Conservation (phyloP, 331 rosid genomes). For the Acacia concinna region DNA sequence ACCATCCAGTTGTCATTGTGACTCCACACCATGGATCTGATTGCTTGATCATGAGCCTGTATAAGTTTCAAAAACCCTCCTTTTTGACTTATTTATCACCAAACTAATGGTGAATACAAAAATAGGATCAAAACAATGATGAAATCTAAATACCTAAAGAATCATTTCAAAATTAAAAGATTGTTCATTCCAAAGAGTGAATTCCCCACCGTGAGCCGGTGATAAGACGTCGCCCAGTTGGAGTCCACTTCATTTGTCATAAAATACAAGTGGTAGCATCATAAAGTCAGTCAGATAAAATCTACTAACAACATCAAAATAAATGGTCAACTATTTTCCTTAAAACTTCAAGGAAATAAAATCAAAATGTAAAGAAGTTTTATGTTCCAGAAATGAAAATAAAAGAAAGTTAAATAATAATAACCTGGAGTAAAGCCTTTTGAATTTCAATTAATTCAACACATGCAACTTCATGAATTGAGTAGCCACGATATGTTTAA, state of each 20-base stretch:
- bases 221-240: constrained; percentile 96
- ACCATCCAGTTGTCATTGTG: constrained; percentile 99
- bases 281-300: constrained; percentile 33
- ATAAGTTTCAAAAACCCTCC: constrained; percentile 29
- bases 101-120: constrained; percentile 21
- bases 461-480: not conserved
- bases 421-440: not conserved
- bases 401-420: not conserved
- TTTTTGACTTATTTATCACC: constrained; percentile 4
- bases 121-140: constrained; percentile 12
- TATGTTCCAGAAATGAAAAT: not conserved
- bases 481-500: too few relatives aligned
- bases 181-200: constrained; percentile 99
- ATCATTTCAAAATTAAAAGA: constrained; percentile 99
- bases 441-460: not conserved
- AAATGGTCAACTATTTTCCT: constrained; percentile 19
- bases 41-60: constrained; percentile 99
- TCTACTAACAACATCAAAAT: constrained; percentile 12
- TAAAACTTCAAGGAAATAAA: constrained; percentile 9
- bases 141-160: constrained; percentile 71
- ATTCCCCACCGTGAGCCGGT: constrained; percentile 99
- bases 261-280: constrained; percentile 29
- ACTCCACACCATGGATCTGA: constrained; percentile 99
- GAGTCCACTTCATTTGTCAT: constrained; percentile 78
- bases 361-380: not conserved